phyloP scores from a whole-genome alignment of 139 green algal genomes.

The Chlamydomonas incerta region DNA sequence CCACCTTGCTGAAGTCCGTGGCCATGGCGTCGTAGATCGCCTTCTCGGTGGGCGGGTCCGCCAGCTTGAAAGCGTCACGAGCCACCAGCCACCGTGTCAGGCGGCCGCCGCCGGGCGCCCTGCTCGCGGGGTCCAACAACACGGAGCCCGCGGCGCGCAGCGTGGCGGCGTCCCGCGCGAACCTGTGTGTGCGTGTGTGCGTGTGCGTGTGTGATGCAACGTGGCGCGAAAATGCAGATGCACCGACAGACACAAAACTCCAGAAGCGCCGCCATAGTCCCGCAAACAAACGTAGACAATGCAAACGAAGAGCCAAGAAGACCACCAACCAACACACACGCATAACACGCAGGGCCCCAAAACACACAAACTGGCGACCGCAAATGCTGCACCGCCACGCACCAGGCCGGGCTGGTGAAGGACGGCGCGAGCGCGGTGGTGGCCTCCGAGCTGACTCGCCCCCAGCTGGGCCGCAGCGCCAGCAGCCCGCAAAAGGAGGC shows the following conservation, averaged over 20 bases:
- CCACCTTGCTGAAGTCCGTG: conserved; percentile 12
- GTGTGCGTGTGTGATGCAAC: no score
- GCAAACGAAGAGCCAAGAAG: no score
- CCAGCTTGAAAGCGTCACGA: conserved; percentile 81
- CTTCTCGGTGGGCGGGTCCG: conserved; percentile 52
- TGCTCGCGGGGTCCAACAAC: conserved; percentile 59
- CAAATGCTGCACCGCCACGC: no score
- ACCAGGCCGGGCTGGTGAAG: conserved; percentile 68
- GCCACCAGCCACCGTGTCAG: conserved; percentile 75
- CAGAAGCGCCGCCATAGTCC: no score
- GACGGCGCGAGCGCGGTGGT: conserved; percentile 69
- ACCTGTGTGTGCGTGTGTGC: no score
- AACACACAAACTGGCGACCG: no score
- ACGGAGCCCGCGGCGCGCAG: conserved; percentile 63
- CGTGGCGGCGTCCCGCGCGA: conserved; percentile 65
- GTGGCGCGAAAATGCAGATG: no score
- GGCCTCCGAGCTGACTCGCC: conserved; percentile 59
- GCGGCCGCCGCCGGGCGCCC: neutral
- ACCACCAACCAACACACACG: no score
- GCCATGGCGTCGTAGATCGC: conserved; percentile 75
- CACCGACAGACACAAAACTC: no score
- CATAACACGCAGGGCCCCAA: no score
- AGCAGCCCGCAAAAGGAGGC: conserved; percentile 67
- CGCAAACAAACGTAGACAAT: no score
- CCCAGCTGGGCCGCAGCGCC: conserved; percentile 65